Evolutionary conservation across 768 basidiomycete genomes (phyloP).

Genomic region (Serendipita sp.): DNA sequence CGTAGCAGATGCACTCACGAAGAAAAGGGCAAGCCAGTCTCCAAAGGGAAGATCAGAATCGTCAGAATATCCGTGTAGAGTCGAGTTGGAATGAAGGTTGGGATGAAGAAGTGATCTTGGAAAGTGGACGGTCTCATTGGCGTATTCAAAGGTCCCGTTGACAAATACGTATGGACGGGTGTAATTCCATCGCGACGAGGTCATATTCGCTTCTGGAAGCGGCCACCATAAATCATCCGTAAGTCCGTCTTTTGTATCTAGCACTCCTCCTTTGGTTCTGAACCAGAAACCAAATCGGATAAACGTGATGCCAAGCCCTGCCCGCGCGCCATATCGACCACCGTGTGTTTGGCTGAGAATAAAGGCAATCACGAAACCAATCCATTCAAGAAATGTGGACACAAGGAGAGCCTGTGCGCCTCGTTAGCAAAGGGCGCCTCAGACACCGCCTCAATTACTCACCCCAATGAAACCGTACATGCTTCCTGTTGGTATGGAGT

Average conservation of each 20-base stretch:
- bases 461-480: slow-evolving; percentile 1
- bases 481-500: slow-evolving; percentile 4
- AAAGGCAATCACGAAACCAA: slow-evolving; percentile 3
- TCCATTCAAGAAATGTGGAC: slow-evolving; percentile 4
- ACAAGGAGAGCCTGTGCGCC: background rate
- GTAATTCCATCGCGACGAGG: background rate
- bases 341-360: slow-evolving; percentile 6
- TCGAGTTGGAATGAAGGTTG: background rate
- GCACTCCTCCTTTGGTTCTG: background rate
- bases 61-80: background rate
- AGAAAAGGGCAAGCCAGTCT: slow-evolving; percentile 1
- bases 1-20: background rate
- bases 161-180: no score
- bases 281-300: background rate
- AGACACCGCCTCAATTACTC: background rate
- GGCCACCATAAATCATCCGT: background rate
- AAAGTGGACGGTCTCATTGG: no score
- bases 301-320: slow-evolving; percentile 5
- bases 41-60: background rate
- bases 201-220: background rate
- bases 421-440: background rate
- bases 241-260: background rate
- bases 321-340: slow-evolving; percentile 3
- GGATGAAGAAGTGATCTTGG: no score
- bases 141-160: no score